Evolutionary conservation across 148 eudicot genomes (phyloP).

Genomic region (Amaranthus palmeri): DNA sequence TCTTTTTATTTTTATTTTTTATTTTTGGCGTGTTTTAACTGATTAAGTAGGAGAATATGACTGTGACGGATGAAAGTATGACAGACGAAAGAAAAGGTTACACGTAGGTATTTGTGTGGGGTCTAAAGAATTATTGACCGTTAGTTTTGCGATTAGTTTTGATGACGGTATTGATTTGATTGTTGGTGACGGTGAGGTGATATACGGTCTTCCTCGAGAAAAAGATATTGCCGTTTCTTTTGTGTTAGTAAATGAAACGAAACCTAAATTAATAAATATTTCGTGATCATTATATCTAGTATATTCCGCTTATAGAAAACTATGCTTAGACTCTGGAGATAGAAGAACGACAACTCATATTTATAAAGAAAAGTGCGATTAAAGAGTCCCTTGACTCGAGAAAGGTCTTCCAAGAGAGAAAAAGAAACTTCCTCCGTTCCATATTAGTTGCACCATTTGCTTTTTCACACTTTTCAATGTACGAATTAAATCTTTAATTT

Average conservation of each 20-base stretch:
- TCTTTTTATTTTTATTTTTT: background rate
- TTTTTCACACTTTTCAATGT: too few relatives aligned
- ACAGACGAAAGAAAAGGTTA: background rate
- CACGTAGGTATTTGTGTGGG: slow-evolving; percentile 17
- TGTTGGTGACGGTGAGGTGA: slow-evolving; percentile 15
- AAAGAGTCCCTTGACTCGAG: too few relatives aligned
- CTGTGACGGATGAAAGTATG: background rate
- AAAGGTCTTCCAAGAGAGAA: too few relatives aligned
- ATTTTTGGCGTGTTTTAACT: slow-evolving; percentile 12
- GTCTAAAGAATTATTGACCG: background rate
- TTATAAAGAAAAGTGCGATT: too few relatives aligned
- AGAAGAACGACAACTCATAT: too few relatives aligned
- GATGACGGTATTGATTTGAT: background rate
- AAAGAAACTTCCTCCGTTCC: too few relatives aligned
- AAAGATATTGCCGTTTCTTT: slow-evolving; percentile 16
- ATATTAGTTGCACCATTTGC: too few relatives aligned
- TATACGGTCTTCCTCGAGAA: slow-evolving; percentile 30
- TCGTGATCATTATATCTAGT: too few relatives aligned
- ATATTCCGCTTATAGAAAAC: too few relatives aligned
- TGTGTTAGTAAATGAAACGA: background rate
- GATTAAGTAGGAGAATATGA: slow-evolving; percentile 3
- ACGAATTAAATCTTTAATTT: too few relatives aligned
- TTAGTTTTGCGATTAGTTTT: background rate
- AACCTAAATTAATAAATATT: too few relatives aligned
- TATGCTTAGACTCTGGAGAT: too few relatives aligned